These are phyloP conservation scores for Hylodesmum podocarpum DNA, from an alignment of 306 rosid species.

Conservation along the genomic window DNA sequence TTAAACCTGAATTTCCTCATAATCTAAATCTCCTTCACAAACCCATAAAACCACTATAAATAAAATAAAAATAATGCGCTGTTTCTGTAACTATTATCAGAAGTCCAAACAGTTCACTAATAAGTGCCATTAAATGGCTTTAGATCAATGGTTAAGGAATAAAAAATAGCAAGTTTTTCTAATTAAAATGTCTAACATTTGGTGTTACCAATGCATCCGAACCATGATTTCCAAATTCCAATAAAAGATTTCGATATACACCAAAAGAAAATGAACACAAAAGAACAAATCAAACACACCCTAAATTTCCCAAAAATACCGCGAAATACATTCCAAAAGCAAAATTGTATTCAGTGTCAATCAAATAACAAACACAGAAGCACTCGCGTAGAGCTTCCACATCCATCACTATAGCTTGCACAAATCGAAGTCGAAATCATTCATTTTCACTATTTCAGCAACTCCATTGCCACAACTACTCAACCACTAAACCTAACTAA, in stretches of 20 bases:
- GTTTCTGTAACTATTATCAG: not conserved
- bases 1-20: not conserved
- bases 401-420: not conserved
- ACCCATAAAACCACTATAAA: not conserved
- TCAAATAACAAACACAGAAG: not conserved
- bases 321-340: not conserved
- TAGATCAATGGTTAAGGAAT: not conserved
- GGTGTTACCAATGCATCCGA: not conserved
- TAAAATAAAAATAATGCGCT: not conserved
- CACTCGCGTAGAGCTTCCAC: not conserved
- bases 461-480: not conserved
- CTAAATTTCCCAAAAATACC: not conserved
- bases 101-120: not conserved
- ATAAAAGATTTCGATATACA: not conserved
- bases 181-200: not conserved
- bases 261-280: not conserved
- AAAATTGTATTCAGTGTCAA: not conserved
- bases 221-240: not conserved
- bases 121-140: not conserved
- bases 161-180: not conserved
- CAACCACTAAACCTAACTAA: not conserved
- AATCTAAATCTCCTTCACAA: not conserved
- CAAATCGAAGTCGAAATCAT: not conserved
- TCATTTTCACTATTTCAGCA: slow-evolving; percentile 9
- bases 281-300: not conserved